Evolutionary conservation across 495 filamentous ascomycete species (phyloP).

Genomic region (Symbiotaphrina buchneri): DNA sequence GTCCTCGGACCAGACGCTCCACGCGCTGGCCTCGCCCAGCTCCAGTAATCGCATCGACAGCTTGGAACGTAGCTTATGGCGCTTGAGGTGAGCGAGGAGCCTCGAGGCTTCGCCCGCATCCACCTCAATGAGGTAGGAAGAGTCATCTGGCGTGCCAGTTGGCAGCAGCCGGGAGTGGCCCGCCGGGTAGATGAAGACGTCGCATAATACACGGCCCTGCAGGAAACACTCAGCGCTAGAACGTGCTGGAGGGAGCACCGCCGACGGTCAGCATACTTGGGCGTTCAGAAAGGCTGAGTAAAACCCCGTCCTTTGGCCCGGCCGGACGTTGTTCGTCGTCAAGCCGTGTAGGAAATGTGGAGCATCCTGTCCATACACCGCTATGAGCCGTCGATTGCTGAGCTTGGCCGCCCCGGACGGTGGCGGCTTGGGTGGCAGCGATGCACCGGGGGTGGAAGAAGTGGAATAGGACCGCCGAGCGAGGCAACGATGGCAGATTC

Average conservation of each 20-base stretch:
- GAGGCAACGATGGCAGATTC: background rate
- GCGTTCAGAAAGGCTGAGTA: constrained; percentile 76
- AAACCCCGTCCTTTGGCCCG: constrained; percentile 24
- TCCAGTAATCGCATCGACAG: constrained; percentile 40
- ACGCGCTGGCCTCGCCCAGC: constrained; percentile 7
- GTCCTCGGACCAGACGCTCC: constrained; percentile 4
- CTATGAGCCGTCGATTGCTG: constrained; percentile 51
- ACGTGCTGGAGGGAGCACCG: no score
- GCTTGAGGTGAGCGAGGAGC: constrained; percentile 48
- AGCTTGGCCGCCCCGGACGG: constrained; percentile 27
- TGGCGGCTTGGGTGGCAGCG: constrained; percentile 15
- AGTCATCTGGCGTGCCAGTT: constrained; percentile 14
- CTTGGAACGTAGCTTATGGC: constrained; percentile 68
- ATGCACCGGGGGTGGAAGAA: background rate
- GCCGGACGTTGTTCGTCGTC: constrained; percentile 50
- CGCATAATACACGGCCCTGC: constrained; percentile 64
- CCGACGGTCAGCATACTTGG: constrained; percentile 7
- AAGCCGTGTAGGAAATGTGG: constrained; percentile 73
- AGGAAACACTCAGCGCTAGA: no score
- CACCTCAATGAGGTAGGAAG: constrained; percentile 58
- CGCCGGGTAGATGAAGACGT: constrained; percentile 66
- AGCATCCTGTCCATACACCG: constrained; percentile 54
- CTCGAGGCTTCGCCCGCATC: constrained; percentile 37
- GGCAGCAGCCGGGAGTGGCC: constrained; percentile 4
- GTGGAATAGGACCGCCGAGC: background rate